Percentiles rank a stretch among this genome's conserved stretches.
phyloP scores from a whole-genome alignment of 2,329 filamentous ascomycete species.

The Hymenoscyphus infarciens region DNA sequence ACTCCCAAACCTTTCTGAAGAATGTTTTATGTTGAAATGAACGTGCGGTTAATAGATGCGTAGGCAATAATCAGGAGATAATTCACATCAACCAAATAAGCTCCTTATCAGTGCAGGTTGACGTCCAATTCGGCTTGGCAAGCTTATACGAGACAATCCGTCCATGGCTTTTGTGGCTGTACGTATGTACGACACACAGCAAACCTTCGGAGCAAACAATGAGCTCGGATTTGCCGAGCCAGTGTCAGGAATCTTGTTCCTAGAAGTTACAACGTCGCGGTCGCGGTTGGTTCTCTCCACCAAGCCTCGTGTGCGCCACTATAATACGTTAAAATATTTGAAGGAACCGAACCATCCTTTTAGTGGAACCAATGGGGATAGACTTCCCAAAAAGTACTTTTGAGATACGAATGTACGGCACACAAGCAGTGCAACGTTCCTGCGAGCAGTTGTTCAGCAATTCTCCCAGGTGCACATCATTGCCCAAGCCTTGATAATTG shows the following conservation, averaged over 20 bases:
- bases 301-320: too few relatives aligned
- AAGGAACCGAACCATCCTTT: neutral
- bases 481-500: too few relatives aligned
- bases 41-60: neutral
- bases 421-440: neutral
- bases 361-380: neutral
- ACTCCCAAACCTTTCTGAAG: neutral
- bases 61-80: neutral
- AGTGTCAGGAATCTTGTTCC: neutral
- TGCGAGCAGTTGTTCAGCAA: neutral
- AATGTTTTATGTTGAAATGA: neutral
- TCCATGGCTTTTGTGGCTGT: neutral
- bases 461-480: too few relatives aligned
- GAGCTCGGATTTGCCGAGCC: neutral
- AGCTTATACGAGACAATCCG: neutral
- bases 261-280: neutral
- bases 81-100: neutral
- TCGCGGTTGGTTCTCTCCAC: neutral
- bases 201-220: neutral
- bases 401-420: neutral
- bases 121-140: neutral
- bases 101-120: neutral
- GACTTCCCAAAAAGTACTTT: neutral
- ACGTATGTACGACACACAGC: neutral
- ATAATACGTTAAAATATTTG: too few relatives aligned